phyloP scores from a whole-genome alignment of 345 rosid species.

The Melaleuca alternifolia region DNA sequence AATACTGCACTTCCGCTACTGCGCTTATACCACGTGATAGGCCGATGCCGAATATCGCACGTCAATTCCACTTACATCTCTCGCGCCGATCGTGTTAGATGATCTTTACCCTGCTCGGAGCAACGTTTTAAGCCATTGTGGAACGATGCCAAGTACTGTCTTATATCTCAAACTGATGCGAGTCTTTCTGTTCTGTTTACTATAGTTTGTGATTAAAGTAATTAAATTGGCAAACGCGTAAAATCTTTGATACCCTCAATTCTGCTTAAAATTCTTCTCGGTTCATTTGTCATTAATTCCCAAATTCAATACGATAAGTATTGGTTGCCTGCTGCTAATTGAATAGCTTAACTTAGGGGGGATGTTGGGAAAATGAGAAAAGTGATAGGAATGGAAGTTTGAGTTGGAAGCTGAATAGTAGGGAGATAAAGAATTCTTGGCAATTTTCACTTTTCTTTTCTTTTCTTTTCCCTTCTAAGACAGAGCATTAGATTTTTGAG shows the following conservation, averaged over 20 bases:
- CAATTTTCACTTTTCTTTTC: too few species aligned
- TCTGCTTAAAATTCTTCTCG: background rate
- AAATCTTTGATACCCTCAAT: background rate
- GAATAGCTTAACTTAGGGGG: background rate
- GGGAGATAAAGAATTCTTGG: background rate
- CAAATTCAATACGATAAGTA: background rate
- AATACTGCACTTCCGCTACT: background rate
- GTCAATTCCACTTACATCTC: background rate
- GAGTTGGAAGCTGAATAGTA: background rate
- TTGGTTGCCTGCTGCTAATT: background rate
- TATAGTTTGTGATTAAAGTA: background rate
- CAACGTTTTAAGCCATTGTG: background rate
- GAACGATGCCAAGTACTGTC: background rate
- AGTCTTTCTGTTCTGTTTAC: background rate
- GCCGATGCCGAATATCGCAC: background rate
- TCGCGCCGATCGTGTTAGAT: background rate
- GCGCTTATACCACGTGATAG: background rate
- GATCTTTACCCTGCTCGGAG: background rate
- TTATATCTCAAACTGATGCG: background rate
- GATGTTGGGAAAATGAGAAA: too few species aligned
- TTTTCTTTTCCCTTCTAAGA: too few species aligned
- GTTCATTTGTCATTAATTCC: background rate
- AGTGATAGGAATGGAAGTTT: too few species aligned
- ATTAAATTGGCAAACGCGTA: background rate
- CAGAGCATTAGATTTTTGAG: too few species aligned